Evolutionary conservation across 768 basidiomycete genomes (phyloP), one percentile per base, ranked within the genome.

Genomic region (Leccinum broughii): DNA sequence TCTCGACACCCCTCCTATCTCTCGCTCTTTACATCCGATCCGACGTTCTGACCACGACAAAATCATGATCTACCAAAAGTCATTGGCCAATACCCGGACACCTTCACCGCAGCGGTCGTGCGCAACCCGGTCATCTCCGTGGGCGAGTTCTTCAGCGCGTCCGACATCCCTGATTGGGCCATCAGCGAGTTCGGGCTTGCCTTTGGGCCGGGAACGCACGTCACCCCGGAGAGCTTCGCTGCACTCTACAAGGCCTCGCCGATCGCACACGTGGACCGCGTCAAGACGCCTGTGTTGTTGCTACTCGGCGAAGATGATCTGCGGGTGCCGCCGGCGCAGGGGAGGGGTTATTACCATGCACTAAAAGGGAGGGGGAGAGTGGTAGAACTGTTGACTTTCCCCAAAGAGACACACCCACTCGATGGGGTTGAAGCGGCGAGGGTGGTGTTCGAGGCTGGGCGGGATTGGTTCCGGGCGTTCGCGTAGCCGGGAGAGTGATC

Each of bases 111-210:
- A 0, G 84, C 84, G 0, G 81, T 83, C 26, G 68, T 89, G 51
- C 82, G 86, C 46, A 92, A 91, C 66, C 88, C 89, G 0, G 90
- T 90, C 56, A 85, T 85, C 46, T 84, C 85, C 5, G 77, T 76
- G 0, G 85, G 85, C 13, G 84, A 86, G 51, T 71, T 85, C 34
- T 71, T 44, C 41, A 8, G 81, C 1, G 74, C 75, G 1, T 82
- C 82, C 1, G 89, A 91, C 61, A 89, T 92, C 44, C 81, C 86
- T 8, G 89, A 91, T 65, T 92, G 89, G 89, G 65, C 71, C 2
- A 76, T 67, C 80, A 77, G 58, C 73, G 83, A 68, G 62, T 83
- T 73, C 28, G 76, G 69, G 3, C 51, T 75, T 1, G 72, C 30
- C 49, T 86, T 46, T 69, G 70, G 20, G 71, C 61, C 76, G 13